These are phyloP conservation scores for Marasmius fiardii DNA, from an alignment of 1,284 basidiomycete genomes.

Conservation along the genomic window DNA sequence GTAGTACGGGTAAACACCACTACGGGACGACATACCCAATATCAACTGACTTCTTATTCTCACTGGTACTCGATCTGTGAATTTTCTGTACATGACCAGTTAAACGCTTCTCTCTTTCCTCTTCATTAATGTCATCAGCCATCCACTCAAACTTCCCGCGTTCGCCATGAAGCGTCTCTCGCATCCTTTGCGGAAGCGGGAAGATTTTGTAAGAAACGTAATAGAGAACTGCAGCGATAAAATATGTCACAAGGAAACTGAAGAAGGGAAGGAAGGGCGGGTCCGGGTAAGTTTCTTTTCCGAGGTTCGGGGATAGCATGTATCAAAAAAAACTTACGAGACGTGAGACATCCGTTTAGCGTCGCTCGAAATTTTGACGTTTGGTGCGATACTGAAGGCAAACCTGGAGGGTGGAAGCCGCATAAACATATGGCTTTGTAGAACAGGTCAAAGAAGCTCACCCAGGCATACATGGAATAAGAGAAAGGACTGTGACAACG, in stretches of 20 bases:
- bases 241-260: slow-evolving; percentile 17
- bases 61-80: too few relatives aligned
- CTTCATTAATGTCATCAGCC: slow-evolving; percentile 8
- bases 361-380: slow-evolving; percentile 5
- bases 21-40: too few relatives aligned
- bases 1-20: too few relatives aligned
- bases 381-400: slow-evolving; percentile 9
- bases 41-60: too few relatives aligned
- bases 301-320: too few relatives aligned
- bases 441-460: neutral
- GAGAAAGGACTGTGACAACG: slow-evolving; percentile 12
- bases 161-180: neutral
- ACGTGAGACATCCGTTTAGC: slow-evolving; percentile 8
- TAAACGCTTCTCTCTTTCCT: slow-evolving; percentile 6
- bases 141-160: slow-evolving; percentile 8
- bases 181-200: neutral
- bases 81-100: neutral
- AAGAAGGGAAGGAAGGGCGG: neutral
- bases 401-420: slow-evolving; percentile 2
- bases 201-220: slow-evolving; percentile 12
- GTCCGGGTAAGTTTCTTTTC: too few relatives aligned
- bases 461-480: slow-evolving; percentile 15
- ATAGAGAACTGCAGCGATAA: slow-evolving; percentile 14
- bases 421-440: neutral
- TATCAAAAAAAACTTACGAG: slow-evolving; percentile 10